Base-by-base conservation (phyloP, 192 early-diverging fungal species). In the Backusella tarrabulga region DNA sequence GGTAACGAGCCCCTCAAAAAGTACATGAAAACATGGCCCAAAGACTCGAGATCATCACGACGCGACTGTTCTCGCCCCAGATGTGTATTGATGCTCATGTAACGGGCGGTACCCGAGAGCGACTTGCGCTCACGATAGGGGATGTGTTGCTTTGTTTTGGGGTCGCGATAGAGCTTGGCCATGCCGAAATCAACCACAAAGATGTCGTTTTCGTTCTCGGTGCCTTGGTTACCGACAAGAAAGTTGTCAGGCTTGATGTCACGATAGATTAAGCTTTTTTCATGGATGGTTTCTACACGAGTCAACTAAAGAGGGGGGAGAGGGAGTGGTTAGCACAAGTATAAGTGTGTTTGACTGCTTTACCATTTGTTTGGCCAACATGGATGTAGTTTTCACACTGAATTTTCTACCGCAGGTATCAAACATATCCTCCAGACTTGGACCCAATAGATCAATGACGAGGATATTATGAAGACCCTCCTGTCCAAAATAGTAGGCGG, bases 211-310 rank as follows among this genome's bases (percentile, higher is more conserved):
- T 86, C 85, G 29, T 81, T 82, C 32, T 87, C 83, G 9, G 91
- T 89, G 41, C 83, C 82, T 4, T 89, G 92, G 36, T 93, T 90
- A 21, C 97, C 97, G 68, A 98, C 91, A 77, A 99, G 85, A 77
- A 99, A 99, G 87, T 99, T 99, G 82, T 99, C 97, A 38, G 97
- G 97, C 83, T 99, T 99, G 83, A 99, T 97, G 84, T 99, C 97
- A 70, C 97, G 91, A 85, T 99, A 99, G 40, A 99, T 95, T 54
- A 98, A 83, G 78, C 96, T 97, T 80, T 93, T 90, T 79, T 98
- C 97, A 80, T 99, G 97, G 67, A 99, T 94, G 0, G 92, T 89
- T 87, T 97, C 94, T 15, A 99, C 93, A 60, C 95, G 92, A 42
- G 85, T 91, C 29, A 90, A 81, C 87, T 92, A 66, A n/a, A 68